phyloP scores from a whole-genome alignment of 148 eudicot genomes.

The Persicaria tinctoria region DNA sequence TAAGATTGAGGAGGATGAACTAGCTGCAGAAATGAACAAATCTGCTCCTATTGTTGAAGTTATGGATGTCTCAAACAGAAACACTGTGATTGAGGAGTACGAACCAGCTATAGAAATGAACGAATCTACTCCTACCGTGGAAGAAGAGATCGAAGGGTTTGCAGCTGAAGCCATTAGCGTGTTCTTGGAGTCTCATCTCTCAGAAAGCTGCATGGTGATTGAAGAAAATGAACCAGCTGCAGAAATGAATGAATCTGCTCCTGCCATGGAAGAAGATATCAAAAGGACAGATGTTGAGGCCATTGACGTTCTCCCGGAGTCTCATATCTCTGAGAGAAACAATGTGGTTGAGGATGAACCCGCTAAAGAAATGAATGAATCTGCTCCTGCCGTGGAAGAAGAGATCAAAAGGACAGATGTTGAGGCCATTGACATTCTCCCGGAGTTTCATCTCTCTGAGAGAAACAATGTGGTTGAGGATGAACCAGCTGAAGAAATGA shows the following conservation, averaged over 20 bases:
- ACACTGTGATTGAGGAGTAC: neutral
- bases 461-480: neutral
- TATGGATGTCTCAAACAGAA: neutral
- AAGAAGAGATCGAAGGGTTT: slow-evolving; percentile 2
- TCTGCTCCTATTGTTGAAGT: slow-evolving; percentile 5
- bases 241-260: slow-evolving; percentile 11
- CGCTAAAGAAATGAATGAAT: slow-evolving; percentile 2
- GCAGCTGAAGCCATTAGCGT: neutral
- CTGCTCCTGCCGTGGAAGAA: slow-evolving; percentile 9
- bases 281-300: neutral
- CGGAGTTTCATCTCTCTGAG: neutral
- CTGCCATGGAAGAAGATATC: neutral
- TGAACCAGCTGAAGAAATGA: slow-evolving; percentile 8
- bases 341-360: neutral
- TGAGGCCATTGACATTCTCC: neutral
- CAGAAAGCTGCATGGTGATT: neutral
- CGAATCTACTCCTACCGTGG: slow-evolving; percentile 14
- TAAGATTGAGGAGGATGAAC: slow-evolving; percentile 1
- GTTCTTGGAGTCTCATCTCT: neutral
- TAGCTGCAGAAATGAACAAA: slow-evolving; percentile 16
- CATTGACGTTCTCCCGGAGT: neutral
- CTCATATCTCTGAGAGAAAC: neutral
- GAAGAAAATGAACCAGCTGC: slow-evolving; percentile 9
- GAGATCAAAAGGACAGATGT: neutral
- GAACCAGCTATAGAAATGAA: slow-evolving; percentile 17